Evolutionary conservation across 2,329 filamentous ascomycete species (phyloP).

Genomic region (Cryphonectria japonica): DNA sequence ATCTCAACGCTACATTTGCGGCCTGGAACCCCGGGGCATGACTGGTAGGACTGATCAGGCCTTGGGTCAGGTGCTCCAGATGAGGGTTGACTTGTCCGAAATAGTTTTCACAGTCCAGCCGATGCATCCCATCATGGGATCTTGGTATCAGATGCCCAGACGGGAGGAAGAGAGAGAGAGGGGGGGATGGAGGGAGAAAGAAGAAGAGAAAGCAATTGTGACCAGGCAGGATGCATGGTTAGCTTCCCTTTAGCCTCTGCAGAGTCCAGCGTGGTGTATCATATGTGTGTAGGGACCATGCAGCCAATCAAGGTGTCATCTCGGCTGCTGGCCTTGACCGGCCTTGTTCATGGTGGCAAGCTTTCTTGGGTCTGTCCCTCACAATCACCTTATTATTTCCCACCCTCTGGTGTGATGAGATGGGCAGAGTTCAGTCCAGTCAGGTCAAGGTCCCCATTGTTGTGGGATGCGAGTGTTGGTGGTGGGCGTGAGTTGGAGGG

Average conservation of each 20-base stretch:
- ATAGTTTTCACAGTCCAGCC: neutral
- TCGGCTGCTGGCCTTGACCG: slow-evolving; percentile 20
- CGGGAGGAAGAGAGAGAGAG: neutral
- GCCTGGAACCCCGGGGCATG: slow-evolving; percentile 6
- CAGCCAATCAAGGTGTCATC: slow-evolving; percentile 20
- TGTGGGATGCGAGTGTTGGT: neutral
- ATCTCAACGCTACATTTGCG: slow-evolving; percentile 11
- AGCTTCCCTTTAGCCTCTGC: slow-evolving; percentile 1
- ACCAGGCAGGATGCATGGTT: slow-evolving; percentile 6
- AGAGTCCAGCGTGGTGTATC: slow-evolving; percentile 18
- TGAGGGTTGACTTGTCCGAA: neutral
- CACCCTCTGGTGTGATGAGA: slow-evolving; percentile 8
- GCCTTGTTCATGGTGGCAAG: slow-evolving; percentile 11
- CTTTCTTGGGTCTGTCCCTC: neutral
- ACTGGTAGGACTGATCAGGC: slow-evolving; percentile 9
- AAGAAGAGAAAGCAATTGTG: neutral
- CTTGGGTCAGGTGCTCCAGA: slow-evolving; percentile 11
- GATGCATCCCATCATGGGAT: neutral
- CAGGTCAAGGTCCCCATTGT: neutral
- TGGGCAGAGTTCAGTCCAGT: neutral
- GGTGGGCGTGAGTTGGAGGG: slow-evolving; percentile 9
- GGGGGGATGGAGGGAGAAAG: neutral
- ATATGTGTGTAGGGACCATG: slow-evolving; percentile 26
- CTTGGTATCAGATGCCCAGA: slow-evolving; percentile 9
- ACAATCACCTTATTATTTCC: neutral